Evolutionary conservation across 2,329 filamentous ascomycete genomes (phyloP), one percentile per base, ranked within the genome.

Genomic region (Leptosphaerulina australis): DNA sequence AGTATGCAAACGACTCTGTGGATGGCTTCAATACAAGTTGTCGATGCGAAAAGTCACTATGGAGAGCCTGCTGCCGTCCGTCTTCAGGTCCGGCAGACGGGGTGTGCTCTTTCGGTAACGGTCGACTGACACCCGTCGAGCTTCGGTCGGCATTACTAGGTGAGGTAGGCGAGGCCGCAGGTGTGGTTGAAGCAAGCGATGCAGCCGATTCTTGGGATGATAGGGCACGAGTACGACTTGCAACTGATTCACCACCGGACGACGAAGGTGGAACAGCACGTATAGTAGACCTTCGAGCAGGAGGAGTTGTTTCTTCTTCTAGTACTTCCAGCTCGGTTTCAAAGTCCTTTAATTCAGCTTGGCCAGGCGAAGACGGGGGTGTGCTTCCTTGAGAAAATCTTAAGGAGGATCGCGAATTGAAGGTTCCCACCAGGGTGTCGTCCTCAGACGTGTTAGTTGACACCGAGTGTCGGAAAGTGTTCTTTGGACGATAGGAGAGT

Each of bases 371-470:
- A 14, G 68, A 68, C 54, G 70, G 69, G 62, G 72, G 63, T 52
- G 72, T 74, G 59, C 64, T 73, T 50, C 60, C 67, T 50, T 72
- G 69, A 14, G 72, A 75, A 58, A 70, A 73, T 44, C 72, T 62
- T 54, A 64, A 63, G 53, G 71, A 73, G 36, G 65, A 68, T 39
- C 72, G 66, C 28, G 72, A 67, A 45, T 71, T 68, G 3, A 66
- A 67, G 28, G 71, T 69, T 34, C 63, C 65, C 44, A 71, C 62
- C 41, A 73, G 48, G 34, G 71, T 74, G 46, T 74, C 72, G 34
- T 68, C 66, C 44, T 74, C 71, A 46, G 72, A 74, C 37, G 57
- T 65, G 50, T 62, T 70, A 57, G 71, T 74, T 43, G 71, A 70
- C 33, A 62, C 62, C 44, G 72, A 74, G 41, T 68, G 67, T 58